phyloP scores from a whole-genome alignment of 192 early-diverging fungal genomes.

The Rhizophagus clarus region DNA sequence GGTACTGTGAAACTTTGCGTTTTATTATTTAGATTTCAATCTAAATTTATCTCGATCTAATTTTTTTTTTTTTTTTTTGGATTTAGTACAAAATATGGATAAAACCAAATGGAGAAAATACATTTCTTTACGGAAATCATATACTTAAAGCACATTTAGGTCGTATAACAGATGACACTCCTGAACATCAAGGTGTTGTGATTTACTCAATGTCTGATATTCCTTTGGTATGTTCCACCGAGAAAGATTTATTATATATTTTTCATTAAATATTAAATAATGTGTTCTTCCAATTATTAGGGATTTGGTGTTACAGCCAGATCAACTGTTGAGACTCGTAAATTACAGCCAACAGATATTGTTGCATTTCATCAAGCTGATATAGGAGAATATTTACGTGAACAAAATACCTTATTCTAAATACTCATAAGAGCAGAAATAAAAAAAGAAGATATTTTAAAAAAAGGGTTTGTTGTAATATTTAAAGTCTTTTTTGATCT shows the following conservation, averaged over 20 bases:
- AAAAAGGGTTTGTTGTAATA: background rate
- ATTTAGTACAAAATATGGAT: constrained; percentile 96
- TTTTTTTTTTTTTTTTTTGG: no score
- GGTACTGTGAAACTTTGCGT: constrained; percentile 40
- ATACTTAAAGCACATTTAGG: constrained; percentile 97
- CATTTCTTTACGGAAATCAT: constrained; percentile 98
- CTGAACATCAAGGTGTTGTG: constrained; percentile 96
- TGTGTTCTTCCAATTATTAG: constrained; percentile 29
- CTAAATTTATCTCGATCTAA: no score
- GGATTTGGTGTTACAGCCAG: constrained; percentile 97
- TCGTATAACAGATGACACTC: constrained; percentile 96
- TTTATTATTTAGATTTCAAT: background rate
- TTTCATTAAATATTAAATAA: background rate
- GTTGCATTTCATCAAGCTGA: constrained; percentile 97
- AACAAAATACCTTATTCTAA: constrained; percentile 63
- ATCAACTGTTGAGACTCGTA: constrained; percentile 89
- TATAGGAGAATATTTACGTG: constrained; percentile 93
- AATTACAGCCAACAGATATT: constrained; percentile 92
- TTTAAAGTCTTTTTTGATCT: no score
- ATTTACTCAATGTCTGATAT: constrained; percentile 93
- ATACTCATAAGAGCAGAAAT: background rate
- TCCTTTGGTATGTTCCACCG: constrained; percentile 61
- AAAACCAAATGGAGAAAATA: constrained; percentile 99
- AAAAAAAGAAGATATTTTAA: background rate
- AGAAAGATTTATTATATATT: background rate